phyloP scores from a whole-genome alignment of 176 grass and related monocot genomes.

The Musa troglodytarum region DNA sequence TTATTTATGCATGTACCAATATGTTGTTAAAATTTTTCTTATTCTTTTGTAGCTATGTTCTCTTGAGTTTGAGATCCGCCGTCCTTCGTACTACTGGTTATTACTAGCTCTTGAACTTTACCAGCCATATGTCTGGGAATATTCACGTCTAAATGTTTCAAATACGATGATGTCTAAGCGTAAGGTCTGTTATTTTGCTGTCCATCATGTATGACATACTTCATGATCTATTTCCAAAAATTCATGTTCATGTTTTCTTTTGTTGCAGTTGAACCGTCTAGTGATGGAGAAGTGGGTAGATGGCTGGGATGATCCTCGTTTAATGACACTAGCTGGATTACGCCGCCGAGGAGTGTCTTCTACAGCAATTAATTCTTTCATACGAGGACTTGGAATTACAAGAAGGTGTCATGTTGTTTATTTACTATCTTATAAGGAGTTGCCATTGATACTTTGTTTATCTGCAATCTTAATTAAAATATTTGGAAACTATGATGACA shows the following conservation, averaged over 20 bases:
- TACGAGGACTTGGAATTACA: constrained; percentile 93
- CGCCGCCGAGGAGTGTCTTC: constrained; percentile 76
- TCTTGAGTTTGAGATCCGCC: constrained; percentile 90
- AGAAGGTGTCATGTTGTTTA: constrained; percentile 58
- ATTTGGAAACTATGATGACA: no score
- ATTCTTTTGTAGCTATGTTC: constrained; percentile 51
- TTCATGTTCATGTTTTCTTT: constrained; percentile 1
- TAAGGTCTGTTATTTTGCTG: neutral
- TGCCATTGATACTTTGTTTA: neutral
- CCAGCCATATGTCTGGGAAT: constrained; percentile 8
- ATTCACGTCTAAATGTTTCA: neutral
- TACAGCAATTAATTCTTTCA: constrained; percentile 84
- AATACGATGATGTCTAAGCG: constrained; percentile 3
- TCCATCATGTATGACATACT: neutral
- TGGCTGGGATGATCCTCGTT: constrained; percentile 94
- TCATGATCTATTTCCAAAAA: constrained; percentile 7
- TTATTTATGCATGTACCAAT: no score
- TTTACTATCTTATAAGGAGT: neutral
- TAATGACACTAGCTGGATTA: constrained; percentile 85
- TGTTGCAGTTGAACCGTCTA: constrained; percentile 66
- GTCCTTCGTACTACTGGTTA: constrained; percentile 96
- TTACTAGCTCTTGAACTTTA: constrained; percentile 38
- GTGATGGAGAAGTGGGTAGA: constrained; percentile 97
- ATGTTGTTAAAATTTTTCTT: neutral
- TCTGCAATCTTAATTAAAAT: neutral